A percentile compares a stretch with the other conserved stretches of the same genome.
Evolutionary conservation across 192 early-diverging fungal genomes (phyloP).

Genomic region (Glomus cerebriforme): DNA sequence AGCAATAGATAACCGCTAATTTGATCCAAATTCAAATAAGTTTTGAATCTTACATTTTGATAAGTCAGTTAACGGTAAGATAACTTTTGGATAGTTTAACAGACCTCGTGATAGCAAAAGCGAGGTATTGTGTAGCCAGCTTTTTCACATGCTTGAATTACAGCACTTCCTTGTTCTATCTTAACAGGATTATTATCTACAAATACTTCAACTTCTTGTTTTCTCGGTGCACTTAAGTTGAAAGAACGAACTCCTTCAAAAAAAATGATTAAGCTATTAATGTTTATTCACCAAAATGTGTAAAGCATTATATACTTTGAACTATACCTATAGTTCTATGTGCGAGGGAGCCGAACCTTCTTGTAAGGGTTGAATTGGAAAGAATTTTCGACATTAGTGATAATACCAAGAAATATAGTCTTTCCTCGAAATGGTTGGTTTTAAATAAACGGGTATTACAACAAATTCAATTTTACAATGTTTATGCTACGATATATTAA

Average conservation of each 20-base stretch:
- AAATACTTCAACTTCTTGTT: conserved; percentile 82
- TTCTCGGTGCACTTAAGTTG: conserved; percentile 29
- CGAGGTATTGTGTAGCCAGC: conserved; percentile 89
- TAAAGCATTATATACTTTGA: neutral
- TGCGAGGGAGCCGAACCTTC: neutral
- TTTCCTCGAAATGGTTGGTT: too few species aligned
- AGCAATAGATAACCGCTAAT: conserved; percentile 92
- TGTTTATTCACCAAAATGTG: neutral
- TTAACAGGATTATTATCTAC: conserved; percentile 88
- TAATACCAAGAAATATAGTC: too few species aligned
- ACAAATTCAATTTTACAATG: too few species aligned
- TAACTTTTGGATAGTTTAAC: neutral
- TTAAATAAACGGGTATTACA: too few species aligned
- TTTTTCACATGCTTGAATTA: conserved; percentile 98
- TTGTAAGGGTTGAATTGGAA: neutral
- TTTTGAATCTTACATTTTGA: neutral
- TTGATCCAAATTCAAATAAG: conserved; percentile 66
- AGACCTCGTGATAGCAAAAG: conserved; percentile 61
- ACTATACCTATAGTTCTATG: neutral
- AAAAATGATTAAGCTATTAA: neutral
- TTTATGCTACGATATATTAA: too few species aligned
- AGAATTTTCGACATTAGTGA: neutral
- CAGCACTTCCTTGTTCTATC: conserved; percentile 88
- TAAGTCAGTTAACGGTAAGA: neutral
- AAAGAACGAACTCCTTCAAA: conserved; percentile 3